Evolutionary conservation across 345 rosid species (phyloP).

Genomic region (Toxicodendron radicans): DNA sequence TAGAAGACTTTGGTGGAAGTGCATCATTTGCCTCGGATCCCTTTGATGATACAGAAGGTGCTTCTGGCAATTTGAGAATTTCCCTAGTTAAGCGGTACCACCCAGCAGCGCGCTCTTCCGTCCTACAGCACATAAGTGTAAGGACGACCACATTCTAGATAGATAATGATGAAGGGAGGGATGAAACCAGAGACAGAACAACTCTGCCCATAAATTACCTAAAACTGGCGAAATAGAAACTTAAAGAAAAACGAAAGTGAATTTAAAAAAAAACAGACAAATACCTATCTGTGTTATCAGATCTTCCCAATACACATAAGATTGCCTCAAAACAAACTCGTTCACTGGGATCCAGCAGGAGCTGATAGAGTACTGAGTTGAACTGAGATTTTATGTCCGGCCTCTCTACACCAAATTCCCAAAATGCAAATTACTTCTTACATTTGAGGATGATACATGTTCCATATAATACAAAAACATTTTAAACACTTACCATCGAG

Average conservation of each 20-base stretch:
- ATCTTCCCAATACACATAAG: conserved; percentile 84
- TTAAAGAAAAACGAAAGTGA: neutral
- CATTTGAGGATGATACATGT: conserved; percentile 14
- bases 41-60: conserved; percentile 69
- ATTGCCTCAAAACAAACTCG: conserved; percentile 98
- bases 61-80: conserved; percentile 93
- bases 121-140: conserved; percentile 44
- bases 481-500: conserved; percentile 72
- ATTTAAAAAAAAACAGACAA: conserved; percentile 20
- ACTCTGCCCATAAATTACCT: conserved; percentile 10
- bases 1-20: conserved; percentile 47
- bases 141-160: neutral
- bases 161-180: neutral
- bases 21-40: conserved; percentile 47
- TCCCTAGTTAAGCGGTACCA: conserved; percentile 99
- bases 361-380: conserved; percentile 92
- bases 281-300: conserved; percentile 77
- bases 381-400: conserved; percentile 93
- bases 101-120: conserved; percentile 95
- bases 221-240: neutral
- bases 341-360: conserved; percentile 96
- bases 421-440: conserved; percentile 25
- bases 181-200: neutral
- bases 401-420: conserved; percentile 60
- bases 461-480: conserved; percentile 18